Evolutionary conservation across 106 monocot species (phyloP).

Genomic region (Dendrobium nobile): DNA sequence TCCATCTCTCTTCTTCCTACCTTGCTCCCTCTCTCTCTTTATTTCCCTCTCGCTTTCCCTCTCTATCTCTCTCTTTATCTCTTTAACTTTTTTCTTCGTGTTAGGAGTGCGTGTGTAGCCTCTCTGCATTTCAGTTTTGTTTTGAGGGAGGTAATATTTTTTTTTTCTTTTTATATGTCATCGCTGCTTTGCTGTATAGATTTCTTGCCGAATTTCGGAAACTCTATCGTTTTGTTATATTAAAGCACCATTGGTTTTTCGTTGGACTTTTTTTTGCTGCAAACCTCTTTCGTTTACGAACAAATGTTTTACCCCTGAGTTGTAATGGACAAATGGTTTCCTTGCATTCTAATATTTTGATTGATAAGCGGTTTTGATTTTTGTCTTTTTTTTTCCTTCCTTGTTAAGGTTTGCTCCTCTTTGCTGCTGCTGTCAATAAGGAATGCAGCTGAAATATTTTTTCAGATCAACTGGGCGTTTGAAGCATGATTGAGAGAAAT

Average conservation of each 20-base stretch:
- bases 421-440: background rate
- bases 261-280: background rate
- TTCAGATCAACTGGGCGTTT: background rate
- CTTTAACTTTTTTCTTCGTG: background rate
- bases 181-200: background rate
- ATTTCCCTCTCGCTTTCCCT: background rate
- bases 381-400: background rate
- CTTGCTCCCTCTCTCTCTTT: background rate
- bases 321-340: background rate
- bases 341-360: background rate
- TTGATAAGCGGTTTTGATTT: background rate
- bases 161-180: background rate
- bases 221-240: background rate
- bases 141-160: background rate
- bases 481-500: conserved; percentile 7
- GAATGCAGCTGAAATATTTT: background rate
- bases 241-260: background rate
- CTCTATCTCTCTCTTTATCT: background rate
- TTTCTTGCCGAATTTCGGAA: background rate
- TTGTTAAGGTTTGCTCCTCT: background rate
- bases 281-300: background rate
- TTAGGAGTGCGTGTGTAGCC: background rate
- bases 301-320: background rate
- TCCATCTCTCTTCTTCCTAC: background rate
- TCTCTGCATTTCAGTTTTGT: background rate